These are phyloP conservation scores for Turritis glabra DNA, from an alignment of 345 rosid genomes.

Conservation along the genomic window DNA sequence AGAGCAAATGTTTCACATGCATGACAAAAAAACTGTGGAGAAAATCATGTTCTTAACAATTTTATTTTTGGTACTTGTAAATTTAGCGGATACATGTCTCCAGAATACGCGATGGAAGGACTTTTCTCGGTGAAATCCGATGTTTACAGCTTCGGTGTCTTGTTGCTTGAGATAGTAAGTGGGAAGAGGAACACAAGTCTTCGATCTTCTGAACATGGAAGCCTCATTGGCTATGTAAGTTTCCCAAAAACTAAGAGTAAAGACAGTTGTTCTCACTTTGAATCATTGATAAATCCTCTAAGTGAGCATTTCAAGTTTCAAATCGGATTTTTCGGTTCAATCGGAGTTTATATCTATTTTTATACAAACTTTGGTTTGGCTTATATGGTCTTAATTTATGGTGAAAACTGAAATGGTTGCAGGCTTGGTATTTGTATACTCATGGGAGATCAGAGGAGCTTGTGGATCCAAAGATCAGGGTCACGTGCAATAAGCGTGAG, in stretches of 20 bases:
- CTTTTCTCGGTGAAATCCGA: conserved; percentile 69
- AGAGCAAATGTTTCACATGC: not conserved
- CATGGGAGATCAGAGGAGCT: conserved; percentile 63
- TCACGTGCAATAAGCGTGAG: conserved; percentile 45
- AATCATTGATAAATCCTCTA: not conserved
- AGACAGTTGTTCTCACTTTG: not conserved
- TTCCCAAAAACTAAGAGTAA: not conserved
- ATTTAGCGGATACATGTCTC: conserved; percentile 75
- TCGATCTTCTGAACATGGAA: conserved; percentile 41
- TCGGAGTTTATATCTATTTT: too few relatives aligned
- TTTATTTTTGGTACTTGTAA: not conserved
- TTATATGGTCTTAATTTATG: conserved; percentile 8
- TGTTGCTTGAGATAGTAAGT: conserved; percentile 60
- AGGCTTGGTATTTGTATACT: conserved; percentile 84
- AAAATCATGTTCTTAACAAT: not conserved
- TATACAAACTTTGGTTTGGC: not conserved
- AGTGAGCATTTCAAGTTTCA: not conserved
- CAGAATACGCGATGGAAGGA: conserved; percentile 83
- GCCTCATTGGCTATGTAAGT: conserved; percentile 61
- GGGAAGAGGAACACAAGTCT: conserved; percentile 60
- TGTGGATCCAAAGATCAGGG: conserved; percentile 52
- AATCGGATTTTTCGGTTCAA: too few relatives aligned
- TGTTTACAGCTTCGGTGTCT: conserved; percentile 73
- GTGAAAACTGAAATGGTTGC: conserved; percentile 23
- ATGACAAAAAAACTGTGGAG: not conserved